A percentile compares a stretch with the other conserved stretches of the same genome.
Evolutionary conservation across 495 filamentous ascomycete species (phyloP).

Genomic region (Xylaria venustula): DNA sequence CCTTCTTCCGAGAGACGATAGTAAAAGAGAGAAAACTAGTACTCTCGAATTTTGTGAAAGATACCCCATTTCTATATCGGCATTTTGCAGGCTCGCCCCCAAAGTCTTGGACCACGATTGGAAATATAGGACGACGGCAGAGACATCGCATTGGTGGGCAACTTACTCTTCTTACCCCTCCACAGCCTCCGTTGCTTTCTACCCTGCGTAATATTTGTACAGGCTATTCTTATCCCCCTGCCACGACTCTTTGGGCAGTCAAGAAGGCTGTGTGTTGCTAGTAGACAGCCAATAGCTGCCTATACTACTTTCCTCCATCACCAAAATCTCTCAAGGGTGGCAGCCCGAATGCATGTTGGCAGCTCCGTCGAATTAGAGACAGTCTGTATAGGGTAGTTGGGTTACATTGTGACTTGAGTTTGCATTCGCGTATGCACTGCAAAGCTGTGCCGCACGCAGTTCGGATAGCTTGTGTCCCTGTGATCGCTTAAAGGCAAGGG

Average conservation of each 20-base stretch:
- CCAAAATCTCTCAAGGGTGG: not conserved
- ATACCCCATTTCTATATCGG: not conserved
- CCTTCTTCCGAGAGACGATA: not conserved
- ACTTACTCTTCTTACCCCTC: not conserved
- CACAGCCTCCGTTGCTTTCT: not conserved
- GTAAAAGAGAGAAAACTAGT: not conserved
- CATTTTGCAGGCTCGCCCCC: not conserved
- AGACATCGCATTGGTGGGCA: no score
- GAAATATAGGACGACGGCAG: not conserved
- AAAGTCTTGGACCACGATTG: not conserved
- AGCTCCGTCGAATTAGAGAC: not conserved
- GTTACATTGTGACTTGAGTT: not conserved
- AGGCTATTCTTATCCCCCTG: not conserved
- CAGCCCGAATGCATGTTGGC: not conserved
- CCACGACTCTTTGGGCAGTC: not conserved
- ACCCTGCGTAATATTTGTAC: no score
- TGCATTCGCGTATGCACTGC: not conserved
- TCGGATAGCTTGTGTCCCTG: not conserved
- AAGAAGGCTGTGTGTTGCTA: not conserved
- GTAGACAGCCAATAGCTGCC: no score
- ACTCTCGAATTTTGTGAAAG: not conserved
- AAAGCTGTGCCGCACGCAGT: not conserved
- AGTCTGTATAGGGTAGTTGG: not conserved
- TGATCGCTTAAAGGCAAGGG: slow-evolving; percentile 2
- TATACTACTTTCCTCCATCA: not conserved